These are phyloP conservation scores for Penicillium pulvis DNA, from an alignment of 495 filamentous ascomycete genomes.

Conservation along the genomic window DNA sequence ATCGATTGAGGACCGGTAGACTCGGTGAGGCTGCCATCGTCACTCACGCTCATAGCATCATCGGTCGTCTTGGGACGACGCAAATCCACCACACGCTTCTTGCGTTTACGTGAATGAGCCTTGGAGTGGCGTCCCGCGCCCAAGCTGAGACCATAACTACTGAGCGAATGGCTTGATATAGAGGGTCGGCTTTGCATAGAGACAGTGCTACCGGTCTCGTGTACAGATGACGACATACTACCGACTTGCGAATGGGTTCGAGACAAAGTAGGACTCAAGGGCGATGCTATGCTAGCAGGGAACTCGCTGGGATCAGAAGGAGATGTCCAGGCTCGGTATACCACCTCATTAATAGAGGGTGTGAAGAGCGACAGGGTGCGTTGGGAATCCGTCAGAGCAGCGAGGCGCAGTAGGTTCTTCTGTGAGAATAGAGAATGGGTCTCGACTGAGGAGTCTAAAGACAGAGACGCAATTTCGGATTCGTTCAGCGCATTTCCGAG, in stretches of 20 bases:
- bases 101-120: conserved; percentile 72
- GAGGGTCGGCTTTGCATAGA: conserved; percentile 44
- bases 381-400: conserved; percentile 76
- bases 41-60: conserved; percentile 58
- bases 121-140: conserved; percentile 67
- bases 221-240: conserved; percentile 55
- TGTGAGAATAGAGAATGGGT: conserved; percentile 85
- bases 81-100: conserved; percentile 91
- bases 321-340: conserved; percentile 90
- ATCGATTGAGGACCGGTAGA: conserved; percentile 42
- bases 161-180: conserved; percentile 35
- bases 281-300: conserved; percentile 54
- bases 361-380: conserved; percentile 87
- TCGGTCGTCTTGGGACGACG: conserved; percentile 62
- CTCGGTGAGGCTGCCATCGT: conserved; percentile 47
- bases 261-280: conserved; percentile 53
- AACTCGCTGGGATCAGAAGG: conserved; percentile 70
- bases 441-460: conserved; percentile 73
- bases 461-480: conserved; percentile 70
- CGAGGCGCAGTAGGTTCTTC: conserved; percentile 80
- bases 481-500: conserved; percentile 75
- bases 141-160: conserved; percentile 61
- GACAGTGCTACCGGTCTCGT: conserved; percentile 47
- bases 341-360: conserved; percentile 75
- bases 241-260: conserved; percentile 64